Conservation (phyloP, 2,329 filamentous ascomycete species). For the Sarocladiaceae sp. region DNA sequence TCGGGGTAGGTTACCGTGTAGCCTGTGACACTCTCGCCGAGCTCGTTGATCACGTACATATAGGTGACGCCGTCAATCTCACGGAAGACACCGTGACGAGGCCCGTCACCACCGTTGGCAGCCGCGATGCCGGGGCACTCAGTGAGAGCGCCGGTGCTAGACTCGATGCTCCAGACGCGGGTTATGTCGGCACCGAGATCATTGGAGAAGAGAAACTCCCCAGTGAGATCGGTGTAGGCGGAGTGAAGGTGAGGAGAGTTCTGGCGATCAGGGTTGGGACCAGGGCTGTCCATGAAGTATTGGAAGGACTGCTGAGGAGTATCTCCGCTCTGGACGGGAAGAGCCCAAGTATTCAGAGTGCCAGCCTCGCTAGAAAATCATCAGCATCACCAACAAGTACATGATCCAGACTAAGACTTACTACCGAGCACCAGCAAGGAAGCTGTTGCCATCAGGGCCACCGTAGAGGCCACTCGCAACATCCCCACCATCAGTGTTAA, state of each 20-base stretch:
- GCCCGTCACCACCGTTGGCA: conserved; percentile 40
- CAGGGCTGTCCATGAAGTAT: conserved; percentile 37
- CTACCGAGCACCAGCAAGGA: conserved; percentile 41
- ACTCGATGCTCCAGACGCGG: conserved; percentile 48
- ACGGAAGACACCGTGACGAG: conserved; percentile 51
- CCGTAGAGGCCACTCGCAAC: conserved; percentile 35
- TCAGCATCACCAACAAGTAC: conserved; percentile 10
- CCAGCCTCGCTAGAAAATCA: conserved; percentile 30
- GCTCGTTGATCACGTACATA: conserved; percentile 42
- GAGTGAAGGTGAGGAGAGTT: conserved; percentile 52
- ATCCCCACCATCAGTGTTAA: conserved; percentile 7
- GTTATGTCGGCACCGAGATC: conserved; percentile 53
- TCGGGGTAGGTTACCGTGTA: conserved; percentile 43
- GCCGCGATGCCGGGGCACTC: conserved; percentile 38
- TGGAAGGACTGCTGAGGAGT: conserved; percentile 30
- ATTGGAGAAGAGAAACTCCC: conserved; percentile 43
- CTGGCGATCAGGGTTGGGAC: conserved; percentile 44
- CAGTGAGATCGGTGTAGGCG: conserved; percentile 43
- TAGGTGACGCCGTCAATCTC: conserved; percentile 22
- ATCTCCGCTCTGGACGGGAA: conserved; percentile 27
- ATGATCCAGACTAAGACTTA: conserved; percentile 20
- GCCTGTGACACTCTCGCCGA: conserved; percentile 43
- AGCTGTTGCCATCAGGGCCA: conserved; percentile 30
- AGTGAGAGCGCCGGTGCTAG: conserved; percentile 37
- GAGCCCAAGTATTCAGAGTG: conserved; percentile 38